A percentile compares a stretch with the other conserved stretches of the same genome.
Conservation (phyloP, 1,284 basidiomycete genomes). For the Fomes fomentarius region DNA sequence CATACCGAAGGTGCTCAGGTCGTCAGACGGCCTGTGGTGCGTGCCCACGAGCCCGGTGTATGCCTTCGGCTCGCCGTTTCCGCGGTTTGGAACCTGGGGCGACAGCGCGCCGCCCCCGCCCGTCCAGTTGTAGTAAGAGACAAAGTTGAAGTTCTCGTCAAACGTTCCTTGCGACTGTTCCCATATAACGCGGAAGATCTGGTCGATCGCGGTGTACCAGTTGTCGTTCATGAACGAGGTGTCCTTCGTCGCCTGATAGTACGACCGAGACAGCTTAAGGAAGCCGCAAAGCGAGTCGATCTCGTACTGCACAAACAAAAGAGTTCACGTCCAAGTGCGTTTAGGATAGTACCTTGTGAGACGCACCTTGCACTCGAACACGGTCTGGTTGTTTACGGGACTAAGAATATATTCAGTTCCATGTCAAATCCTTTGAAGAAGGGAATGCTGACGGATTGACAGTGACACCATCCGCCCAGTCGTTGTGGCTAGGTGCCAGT, state of each 20-base stretch:
- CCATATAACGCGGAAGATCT: slow-evolving; percentile 74
- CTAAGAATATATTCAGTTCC: slow-evolving; percentile 36
- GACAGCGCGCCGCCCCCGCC: slow-evolving; percentile 65
- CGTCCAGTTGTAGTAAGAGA: slow-evolving; percentile 82
- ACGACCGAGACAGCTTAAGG: slow-evolving; percentile 74
- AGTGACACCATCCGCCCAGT: slow-evolving; percentile 65
- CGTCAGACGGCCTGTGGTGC: slow-evolving; percentile 77
- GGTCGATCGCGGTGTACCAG: slow-evolving; percentile 70
- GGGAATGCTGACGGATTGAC: slow-evolving; percentile 64
- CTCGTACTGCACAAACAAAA: slow-evolving; percentile 63
- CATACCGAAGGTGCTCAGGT: slow-evolving; percentile 68
- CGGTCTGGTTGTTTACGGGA: slow-evolving; percentile 66
- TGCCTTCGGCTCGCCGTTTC: slow-evolving; percentile 71
- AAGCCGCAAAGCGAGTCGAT: slow-evolving; percentile 77
- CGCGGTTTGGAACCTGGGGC: slow-evolving; percentile 64
- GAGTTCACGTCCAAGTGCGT: no score
- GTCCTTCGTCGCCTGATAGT: slow-evolving; percentile 72
- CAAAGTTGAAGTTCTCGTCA: slow-evolving; percentile 68
- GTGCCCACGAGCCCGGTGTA: slow-evolving; percentile 69
- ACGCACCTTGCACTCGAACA: slow-evolving; percentile 77
- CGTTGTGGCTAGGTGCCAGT: slow-evolving; percentile 60
- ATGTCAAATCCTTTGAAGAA: no score
- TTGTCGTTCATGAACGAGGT: slow-evolving; percentile 70
- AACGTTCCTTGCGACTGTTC: slow-evolving; percentile 78
- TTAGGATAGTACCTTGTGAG: no score